These are phyloP conservation scores for Anthoceros angustus DNA, from an alignment of 225 moss, liverwort and hornwort genomes.

Conservation along the genomic window DNA sequence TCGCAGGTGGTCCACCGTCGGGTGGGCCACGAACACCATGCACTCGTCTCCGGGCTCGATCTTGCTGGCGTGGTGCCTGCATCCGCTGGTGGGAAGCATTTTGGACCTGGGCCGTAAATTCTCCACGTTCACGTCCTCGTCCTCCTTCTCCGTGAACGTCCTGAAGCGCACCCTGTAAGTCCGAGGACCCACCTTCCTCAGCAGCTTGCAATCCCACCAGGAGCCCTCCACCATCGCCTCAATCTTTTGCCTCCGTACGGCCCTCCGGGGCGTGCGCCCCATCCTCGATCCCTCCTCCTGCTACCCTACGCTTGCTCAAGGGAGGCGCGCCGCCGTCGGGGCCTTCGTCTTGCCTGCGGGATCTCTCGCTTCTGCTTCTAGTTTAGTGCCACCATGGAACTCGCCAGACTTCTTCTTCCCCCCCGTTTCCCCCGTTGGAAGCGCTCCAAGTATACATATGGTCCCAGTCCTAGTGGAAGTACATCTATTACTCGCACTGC, in stretches of 20 bases:
- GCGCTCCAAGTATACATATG: too few species aligned
- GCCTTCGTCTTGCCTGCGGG: too few species aligned
- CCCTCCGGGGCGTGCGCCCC: too few species aligned
- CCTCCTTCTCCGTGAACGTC: background rate
- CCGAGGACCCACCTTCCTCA: background rate
- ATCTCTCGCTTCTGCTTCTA: too few species aligned
- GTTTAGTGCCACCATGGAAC: too few species aligned
- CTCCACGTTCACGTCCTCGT: background rate
- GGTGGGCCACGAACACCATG: background rate
- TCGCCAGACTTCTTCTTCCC: too few species aligned
- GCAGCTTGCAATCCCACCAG: slow-evolving; percentile 4
- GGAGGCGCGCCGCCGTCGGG: too few species aligned
- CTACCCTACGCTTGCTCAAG: too few species aligned
- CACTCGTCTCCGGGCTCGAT: background rate
- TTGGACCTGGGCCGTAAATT: background rate
- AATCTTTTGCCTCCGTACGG: background rate
- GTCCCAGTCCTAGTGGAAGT: too few species aligned
- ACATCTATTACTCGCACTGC: too few species aligned
- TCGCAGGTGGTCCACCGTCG: background rate
- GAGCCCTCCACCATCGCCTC: background rate
- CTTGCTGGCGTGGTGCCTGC: background rate
- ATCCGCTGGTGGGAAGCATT: background rate
- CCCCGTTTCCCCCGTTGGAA: too few species aligned
- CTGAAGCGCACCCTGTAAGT: background rate
- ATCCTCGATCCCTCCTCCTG: too few species aligned